phyloP scores from a whole-genome alignment of 2,329 filamentous ascomycete species.

The Coccinonectria pachysandricola region DNA sequence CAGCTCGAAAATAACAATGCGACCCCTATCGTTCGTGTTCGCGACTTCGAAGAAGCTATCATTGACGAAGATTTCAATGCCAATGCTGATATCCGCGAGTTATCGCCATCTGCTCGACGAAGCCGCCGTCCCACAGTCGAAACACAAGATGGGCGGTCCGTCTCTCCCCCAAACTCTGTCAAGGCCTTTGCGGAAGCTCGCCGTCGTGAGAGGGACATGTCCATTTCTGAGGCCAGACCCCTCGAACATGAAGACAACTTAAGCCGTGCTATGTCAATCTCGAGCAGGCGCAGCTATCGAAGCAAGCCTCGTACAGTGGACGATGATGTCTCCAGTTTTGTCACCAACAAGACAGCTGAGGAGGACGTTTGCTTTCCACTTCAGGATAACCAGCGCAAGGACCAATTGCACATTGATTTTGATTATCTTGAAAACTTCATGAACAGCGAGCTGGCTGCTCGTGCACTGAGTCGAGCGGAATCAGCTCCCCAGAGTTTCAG shows the following conservation, averaged over 20 bases:
- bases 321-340: constrained; percentile 50
- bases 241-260: constrained; percentile 38
- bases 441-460: constrained; percentile 43
- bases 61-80: constrained; percentile 59
- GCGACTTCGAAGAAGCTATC: constrained; percentile 82
- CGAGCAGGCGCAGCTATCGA: constrained; percentile 49
- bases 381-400: constrained; percentile 54
- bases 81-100: too few relatives aligned
- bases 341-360: constrained; percentile 62
- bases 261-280: constrained; percentile 60
- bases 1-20: constrained; percentile 31
- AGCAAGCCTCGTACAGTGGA: constrained; percentile 51
- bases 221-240: constrained; percentile 39
- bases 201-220: constrained; percentile 66
- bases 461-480: constrained; percentile 39
- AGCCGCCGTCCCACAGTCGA: constrained; percentile 47
- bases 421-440: constrained; percentile 93
- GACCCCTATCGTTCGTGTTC: constrained; percentile 38
- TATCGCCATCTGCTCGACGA: constrained; percentile 33
- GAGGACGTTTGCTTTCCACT: constrained; percentile 84
- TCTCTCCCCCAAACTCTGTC: constrained; percentile 90
- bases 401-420: constrained; percentile 78
- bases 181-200: constrained; percentile 92
- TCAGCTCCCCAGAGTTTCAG: constrained; percentile 26
- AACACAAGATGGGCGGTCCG: constrained; percentile 52